These are phyloP conservation scores for Berkeleyomyces rouxiae DNA, from an alignment of 2,329 filamentous ascomycete species.

Conservation along the genomic window DNA sequence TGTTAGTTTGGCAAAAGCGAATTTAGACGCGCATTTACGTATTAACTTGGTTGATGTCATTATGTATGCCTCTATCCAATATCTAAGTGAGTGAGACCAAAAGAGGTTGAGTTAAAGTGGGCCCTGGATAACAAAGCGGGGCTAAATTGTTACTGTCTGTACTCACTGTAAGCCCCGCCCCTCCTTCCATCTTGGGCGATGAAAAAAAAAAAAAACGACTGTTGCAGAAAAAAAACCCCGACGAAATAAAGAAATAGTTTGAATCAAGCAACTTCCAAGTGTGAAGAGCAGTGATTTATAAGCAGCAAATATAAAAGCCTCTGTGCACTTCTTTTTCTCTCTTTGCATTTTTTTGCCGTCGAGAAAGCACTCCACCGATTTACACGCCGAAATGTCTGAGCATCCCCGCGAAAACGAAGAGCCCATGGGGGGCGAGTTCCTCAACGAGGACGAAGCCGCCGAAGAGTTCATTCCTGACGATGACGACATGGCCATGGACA, in stretches of 20 bases:
- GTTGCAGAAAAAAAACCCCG: neutral
- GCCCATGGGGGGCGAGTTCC: constrained; percentile 10
- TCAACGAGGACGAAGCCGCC: constrained; percentile 14
- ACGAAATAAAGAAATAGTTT: neutral
- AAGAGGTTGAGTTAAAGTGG: neutral
- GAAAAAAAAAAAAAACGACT: constrained; percentile 4
- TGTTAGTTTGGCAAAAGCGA: neutral
- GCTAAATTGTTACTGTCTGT: neutral
- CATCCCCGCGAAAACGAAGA: constrained; percentile 4
- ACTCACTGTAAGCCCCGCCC: constrained; percentile 1
- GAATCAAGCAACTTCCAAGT: neutral
- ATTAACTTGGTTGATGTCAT: neutral
- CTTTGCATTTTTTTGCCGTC: neutral
- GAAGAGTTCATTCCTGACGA: constrained; percentile 16
- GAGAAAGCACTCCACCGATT: neutral
- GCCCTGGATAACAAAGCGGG: neutral
- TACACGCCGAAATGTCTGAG: constrained; percentile 5
- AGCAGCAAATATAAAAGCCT: neutral
- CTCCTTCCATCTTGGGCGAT: constrained; percentile 9
- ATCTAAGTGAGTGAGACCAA: neutral
- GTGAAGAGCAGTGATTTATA: neutral
- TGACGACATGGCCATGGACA: constrained; percentile 68
- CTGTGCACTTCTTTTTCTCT: neutral
- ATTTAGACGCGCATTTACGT: neutral
- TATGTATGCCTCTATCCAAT: too few relatives aligned